Evolutionary conservation across 2,329 filamentous ascomycete genomes (phyloP).

Genomic region (Diaporthe caulivora): DNA sequence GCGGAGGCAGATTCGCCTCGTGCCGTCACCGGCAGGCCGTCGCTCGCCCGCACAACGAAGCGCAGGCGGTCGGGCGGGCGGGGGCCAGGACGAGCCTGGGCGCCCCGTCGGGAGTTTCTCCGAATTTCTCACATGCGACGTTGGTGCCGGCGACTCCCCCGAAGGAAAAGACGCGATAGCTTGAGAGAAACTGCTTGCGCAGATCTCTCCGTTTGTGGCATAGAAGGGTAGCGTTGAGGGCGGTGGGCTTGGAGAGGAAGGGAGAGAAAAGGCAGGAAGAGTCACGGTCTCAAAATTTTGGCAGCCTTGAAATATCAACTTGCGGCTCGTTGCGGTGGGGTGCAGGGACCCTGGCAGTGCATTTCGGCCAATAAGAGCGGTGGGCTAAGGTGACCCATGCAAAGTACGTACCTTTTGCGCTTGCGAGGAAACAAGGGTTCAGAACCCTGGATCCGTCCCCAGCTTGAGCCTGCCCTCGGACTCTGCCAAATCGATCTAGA

Average conservation of each 20-base stretch:
- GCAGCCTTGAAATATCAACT: conserved; percentile 39
- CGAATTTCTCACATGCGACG: conserved; percentile 83
- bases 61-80: conserved; percentile 40
- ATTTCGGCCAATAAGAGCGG: conserved; percentile 6
- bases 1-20: conserved; percentile 46
- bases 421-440: background rate
- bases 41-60: conserved; percentile 34
- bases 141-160: conserved; percentile 18
- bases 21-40: conserved; percentile 49
- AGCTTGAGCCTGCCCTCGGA: background rate
- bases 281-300: conserved; percentile 39
- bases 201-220: conserved; percentile 78
- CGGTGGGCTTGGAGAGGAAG: conserved; percentile 74
- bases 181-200: conserved; percentile 53
- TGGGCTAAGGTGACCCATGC: background rate
- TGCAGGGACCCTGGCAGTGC: background rate
- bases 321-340: conserved; percentile 40
- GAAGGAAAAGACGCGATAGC: conserved; percentile 35
- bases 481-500: conserved; percentile 18
- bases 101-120: conserved; percentile 44
- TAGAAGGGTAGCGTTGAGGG: conserved; percentile 92
- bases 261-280: conserved; percentile 48
- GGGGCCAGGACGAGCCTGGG: conserved; percentile 41
- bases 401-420: background rate
- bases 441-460: background rate